phyloP scores from a whole-genome alignment of 1,139 yeast species.

The Pichia sp. region DNA sequence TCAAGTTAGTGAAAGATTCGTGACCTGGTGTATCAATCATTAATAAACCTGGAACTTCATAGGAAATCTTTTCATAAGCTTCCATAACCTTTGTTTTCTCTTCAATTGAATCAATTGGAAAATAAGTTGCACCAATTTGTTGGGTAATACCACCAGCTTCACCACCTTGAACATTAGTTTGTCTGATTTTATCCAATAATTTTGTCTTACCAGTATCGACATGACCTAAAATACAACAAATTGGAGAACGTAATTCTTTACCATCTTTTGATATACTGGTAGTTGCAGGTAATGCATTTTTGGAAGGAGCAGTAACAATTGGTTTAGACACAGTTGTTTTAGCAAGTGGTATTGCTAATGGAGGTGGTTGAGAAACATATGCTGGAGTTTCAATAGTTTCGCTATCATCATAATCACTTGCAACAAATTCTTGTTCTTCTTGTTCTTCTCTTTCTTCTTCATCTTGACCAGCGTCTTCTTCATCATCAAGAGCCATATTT shows the following conservation, averaged over 20 bases:
- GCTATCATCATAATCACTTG: constrained; percentile 19
- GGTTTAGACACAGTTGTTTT: constrained; percentile 8
- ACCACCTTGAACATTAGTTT: constrained; percentile 98
- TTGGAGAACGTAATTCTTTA: constrained; percentile 83
- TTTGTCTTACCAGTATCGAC: constrained; percentile 99
- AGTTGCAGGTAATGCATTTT: constrained; percentile 21
- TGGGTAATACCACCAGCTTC: constrained; percentile 99
- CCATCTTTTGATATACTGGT: constrained; percentile 19
- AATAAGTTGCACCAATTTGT: constrained; percentile 99
- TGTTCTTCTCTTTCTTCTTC: constrained; percentile 24
- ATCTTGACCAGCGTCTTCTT: constrained; percentile 33
- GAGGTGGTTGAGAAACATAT: constrained; percentile 9
- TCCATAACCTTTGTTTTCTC: constrained; percentile 90
- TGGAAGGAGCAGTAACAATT: constrained; percentile 15
- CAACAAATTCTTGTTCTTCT: constrained; percentile 26
- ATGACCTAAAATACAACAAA: constrained; percentile 98
- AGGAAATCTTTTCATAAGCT: constrained; percentile 72
- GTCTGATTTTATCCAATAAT: constrained; percentile 91
- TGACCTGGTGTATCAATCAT: constrained; percentile 99
- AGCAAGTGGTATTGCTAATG: constrained; percentile 7
- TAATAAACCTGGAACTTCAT: constrained; percentile 94
- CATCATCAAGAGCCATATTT: constrained; percentile 50
- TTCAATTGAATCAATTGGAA: constrained; percentile 92
- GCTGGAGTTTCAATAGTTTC: constrained; percentile 1
- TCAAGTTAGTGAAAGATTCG: constrained; percentile 95